These are phyloP conservation scores for Polygonum aviculare DNA, from an alignment of 148 eudicot genomes.

Conservation along the genomic window DNA sequence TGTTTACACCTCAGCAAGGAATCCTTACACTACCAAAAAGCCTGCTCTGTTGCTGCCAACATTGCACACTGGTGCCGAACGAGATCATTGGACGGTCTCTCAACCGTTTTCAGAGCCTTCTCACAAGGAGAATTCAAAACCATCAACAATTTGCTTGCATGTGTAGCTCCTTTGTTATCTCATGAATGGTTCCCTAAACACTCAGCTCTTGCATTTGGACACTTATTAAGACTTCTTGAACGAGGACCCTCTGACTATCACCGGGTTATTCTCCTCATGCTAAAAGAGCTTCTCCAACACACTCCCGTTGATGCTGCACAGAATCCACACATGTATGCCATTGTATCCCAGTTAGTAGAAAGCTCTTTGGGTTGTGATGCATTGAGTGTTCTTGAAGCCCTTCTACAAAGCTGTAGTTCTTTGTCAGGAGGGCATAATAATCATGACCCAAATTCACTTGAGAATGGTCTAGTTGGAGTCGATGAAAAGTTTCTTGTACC, in stretches of 20 bases:
- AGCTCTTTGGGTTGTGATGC: constrained; percentile 98
- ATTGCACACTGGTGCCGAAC: constrained; percentile 85
- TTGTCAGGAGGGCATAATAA: constrained; percentile 59
- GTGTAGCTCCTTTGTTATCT: constrained; percentile 79
- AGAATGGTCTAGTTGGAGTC: constrained; percentile 51
- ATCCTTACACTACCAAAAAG: constrained; percentile 63
- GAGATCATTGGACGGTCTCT: constrained; percentile 69
- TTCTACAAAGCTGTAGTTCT: constrained; percentile 89
- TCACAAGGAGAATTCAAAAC: constrained; percentile 80
- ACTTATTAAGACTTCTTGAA: constrained; percentile 71
- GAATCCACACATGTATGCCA: constrained; percentile 98
- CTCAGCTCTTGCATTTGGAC: constrained; percentile 95
- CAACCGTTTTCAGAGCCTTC: constrained; percentile 76
- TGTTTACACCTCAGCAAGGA: constrained; percentile 84
- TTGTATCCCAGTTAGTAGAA: constrained; percentile 96
- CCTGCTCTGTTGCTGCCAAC: constrained; percentile 80
- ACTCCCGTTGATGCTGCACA: constrained; percentile 98
- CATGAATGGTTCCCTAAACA: constrained; percentile 94
- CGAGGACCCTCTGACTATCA: constrained; percentile 92
- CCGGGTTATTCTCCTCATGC: constrained; percentile 77
- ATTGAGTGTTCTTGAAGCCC: constrained; percentile 91
- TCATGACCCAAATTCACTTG: constrained; percentile 46
- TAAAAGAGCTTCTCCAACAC: constrained; percentile 90
- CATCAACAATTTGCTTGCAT: constrained; percentile 77
- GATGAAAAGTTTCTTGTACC: constrained; percentile 82